Base-by-base conservation (phyloP, 2,329 filamentous ascomycete genomes). In the Calycina marina region DNA sequence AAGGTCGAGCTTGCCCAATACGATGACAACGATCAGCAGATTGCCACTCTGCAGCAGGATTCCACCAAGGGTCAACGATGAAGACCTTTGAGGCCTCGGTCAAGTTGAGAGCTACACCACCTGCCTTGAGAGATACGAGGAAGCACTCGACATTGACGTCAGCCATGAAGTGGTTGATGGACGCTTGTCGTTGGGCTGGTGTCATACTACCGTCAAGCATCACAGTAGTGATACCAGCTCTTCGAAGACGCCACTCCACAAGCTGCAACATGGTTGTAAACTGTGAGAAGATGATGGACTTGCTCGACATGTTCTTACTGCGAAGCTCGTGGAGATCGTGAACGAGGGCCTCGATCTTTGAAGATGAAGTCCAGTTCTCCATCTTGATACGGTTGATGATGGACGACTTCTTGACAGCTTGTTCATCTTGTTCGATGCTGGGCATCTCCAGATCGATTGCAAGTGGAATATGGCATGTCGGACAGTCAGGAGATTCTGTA, bases 11-110 rank as follows among this genome's bases (percentile, higher is more conserved):
- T 61, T 98, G 90, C 18, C 90, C 90, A 45, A 96, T 98, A 35
- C 90, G 85, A 58, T 96, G 90, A 51, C 80, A 85, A 42, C 82
- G 72, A 54, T 98, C 90, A 3, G 90, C 90, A 40, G 81, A 90
- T 58, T 98, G 90, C 90, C 90, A 98, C 59, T 98, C 90, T 0
- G 88, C 88, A n/a, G 86, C 86, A n/a, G 90, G 90, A 46, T 96
- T 96, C 90, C 90, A 98, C 90, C 90, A 96, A 65, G 90, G 90
- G 49, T 98, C 90, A 37, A 96, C 76, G 39, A 96, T 94, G 56
- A 93, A 96, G 6, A 98, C 90, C 30, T 83, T 69, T 2, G 83
- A 93, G 1, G 90, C 90, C 56, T 98, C 90, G 0, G 88, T 96
- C 38, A 98, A 59, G 50, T 98, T 98, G 41, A 98, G 63, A 1